Conservation (phyloP, 306 rosid species). For the Acmispon strigosus region DNA sequence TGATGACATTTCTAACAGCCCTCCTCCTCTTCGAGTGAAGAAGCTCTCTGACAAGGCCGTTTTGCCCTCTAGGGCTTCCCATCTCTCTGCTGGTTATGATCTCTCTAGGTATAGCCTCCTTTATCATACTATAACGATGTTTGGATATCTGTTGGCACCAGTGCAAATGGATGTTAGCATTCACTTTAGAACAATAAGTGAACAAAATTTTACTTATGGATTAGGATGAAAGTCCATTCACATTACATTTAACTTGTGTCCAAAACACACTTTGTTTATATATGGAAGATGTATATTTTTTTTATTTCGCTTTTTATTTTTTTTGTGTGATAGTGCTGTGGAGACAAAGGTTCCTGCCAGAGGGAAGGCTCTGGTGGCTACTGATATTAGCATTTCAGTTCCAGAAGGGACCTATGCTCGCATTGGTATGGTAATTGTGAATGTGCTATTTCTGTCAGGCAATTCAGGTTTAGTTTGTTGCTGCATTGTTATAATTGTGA, state of each 20-base stretch:
- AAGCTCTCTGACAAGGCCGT: constrained; percentile 62
- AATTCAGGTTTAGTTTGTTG: no score
- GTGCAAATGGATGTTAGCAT: no score
- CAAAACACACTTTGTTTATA: no score
- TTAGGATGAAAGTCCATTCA: no score
- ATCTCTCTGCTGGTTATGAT: constrained; percentile 70
- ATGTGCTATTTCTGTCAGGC: not conserved
- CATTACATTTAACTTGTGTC: no score
- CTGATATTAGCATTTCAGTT: constrained; percentile 56
- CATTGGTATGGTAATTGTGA: constrained; percentile 44
- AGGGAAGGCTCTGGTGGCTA: constrained; percentile 56
- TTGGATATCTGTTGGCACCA: no score
- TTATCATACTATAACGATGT: no score
- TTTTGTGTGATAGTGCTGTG: constrained; percentile 27
- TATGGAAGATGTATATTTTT: no score
- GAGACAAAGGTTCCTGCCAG: constrained; percentile 50
- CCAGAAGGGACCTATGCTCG: constrained; percentile 68
- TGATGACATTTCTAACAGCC: no score
- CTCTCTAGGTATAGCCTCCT: constrained; percentile 46
- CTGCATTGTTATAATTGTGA: not conserved
- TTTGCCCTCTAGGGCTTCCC: constrained; percentile 56
- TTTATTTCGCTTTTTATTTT: not conserved
- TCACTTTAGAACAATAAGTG: no score
- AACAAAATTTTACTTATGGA: no score
- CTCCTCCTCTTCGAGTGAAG: constrained; percentile 26